A percentile compares a stretch with the other conserved stretches of the same genome.
Conservation (phyloP, 371 early-diverging fungal species). For the Blastocladiella emersonii region DNA sequence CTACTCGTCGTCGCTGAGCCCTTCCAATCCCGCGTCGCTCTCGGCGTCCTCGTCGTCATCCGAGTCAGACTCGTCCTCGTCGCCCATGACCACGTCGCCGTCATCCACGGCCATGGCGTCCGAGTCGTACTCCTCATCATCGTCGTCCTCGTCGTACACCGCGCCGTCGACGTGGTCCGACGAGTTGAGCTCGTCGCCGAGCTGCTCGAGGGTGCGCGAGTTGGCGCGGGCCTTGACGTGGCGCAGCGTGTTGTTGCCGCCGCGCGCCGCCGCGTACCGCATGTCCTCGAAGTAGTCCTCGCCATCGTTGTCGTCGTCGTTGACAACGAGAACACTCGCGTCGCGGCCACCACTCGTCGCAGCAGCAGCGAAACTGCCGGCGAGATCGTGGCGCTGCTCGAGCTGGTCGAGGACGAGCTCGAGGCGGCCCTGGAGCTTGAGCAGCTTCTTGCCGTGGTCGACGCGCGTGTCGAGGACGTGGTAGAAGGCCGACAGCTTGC, state of each 20-base stretch:
- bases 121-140: no score
- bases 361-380: conserved; percentile 5
- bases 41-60: background rate
- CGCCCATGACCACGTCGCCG: no score
- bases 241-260: background rate
- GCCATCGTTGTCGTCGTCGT: conserved; percentile 8
- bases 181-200: background rate
- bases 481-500: conserved; percentile 50
- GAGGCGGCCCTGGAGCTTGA: conserved; percentile 55
- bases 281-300: background rate
- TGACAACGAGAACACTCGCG: background rate
- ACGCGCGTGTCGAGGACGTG: conserved; percentile 51
- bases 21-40: background rate
- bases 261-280: background rate
- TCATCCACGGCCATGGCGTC: background rate
- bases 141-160: background rate
- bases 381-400: conserved; percentile 20
- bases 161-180: background rate
- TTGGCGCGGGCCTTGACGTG: background rate
- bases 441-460: conserved; percentile 41
- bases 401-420: conserved; percentile 62
- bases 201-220: background rate
- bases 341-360: conserved; percentile 7
- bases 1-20: no score
- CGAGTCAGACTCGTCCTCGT: background rate